phyloP scores from a whole-genome alignment of 2,329 filamentous ascomycete genomes.

The Penicillium sp. region DNA sequence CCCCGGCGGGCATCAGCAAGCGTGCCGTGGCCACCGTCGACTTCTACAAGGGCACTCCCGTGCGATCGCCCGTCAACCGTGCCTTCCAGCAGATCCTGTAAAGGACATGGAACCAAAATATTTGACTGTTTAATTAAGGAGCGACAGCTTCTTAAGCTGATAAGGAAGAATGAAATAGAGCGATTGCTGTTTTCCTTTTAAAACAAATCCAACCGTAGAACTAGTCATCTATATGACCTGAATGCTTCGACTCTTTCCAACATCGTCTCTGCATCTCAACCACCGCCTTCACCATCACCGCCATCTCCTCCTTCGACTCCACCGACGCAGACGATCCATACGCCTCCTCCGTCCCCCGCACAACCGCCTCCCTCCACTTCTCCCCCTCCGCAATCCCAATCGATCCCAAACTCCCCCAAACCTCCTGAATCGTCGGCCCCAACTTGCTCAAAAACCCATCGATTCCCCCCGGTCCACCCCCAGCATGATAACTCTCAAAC shows the following conservation, averaged over 20 bases:
- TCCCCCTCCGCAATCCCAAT: constrained; percentile 23
- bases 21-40: constrained; percentile 84
- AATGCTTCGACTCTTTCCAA: neutral
- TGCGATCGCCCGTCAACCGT: constrained; percentile 92
- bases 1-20: constrained; percentile 92
- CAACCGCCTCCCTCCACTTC: constrained; percentile 45
- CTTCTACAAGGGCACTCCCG: constrained; percentile 94
- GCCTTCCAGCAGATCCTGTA: constrained; percentile 97
- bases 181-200: no score
- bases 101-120: constrained; percentile 19
- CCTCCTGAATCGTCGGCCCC: constrained; percentile 50
- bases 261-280: constrained; percentile 21
- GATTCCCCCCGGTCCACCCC: constrained; percentile 51
- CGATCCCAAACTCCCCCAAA: constrained; percentile 48
- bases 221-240: no score
- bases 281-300: constrained; percentile 24
- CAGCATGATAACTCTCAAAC: constrained; percentile 56
- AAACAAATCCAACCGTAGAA: no score
- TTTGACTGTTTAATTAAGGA: constrained; percentile 25
- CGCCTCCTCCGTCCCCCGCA: constrained; percentile 41
- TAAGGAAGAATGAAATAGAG: constrained; percentile 25
- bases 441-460: constrained; percentile 52
- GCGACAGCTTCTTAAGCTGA: constrained; percentile 21
- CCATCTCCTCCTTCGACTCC: constrained; percentile 21
- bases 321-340: constrained; percentile 38